These are phyloP conservation scores for Carnegiea gigantea DNA, from an alignment of 179 eudicot species.

Conservation along the genomic window DNA sequence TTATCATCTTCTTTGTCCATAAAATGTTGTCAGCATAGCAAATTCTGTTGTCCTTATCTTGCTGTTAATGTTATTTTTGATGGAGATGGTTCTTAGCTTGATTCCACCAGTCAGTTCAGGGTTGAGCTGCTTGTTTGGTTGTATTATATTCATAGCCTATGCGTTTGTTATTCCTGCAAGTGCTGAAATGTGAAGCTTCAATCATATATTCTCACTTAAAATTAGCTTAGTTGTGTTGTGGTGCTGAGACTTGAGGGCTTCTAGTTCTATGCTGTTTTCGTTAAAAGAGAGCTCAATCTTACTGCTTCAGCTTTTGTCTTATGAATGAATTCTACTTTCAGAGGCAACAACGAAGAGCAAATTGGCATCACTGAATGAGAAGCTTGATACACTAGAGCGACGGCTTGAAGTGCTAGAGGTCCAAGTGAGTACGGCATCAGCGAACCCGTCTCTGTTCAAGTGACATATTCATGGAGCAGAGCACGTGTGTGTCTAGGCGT, in stretches of 20 bases:
- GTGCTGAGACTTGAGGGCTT: neutral
- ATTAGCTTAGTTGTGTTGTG: neutral
- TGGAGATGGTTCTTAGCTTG: neutral
- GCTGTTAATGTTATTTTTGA: neutral
- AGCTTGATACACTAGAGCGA: constrained; percentile 90
- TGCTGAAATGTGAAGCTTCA: neutral
- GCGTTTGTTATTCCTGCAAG: neutral
- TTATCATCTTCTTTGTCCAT: neutral
- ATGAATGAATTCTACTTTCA: constrained; percentile 28
- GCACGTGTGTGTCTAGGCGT: neutral
- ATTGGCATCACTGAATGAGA: constrained; percentile 80
- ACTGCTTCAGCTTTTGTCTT: constrained; percentile 3
- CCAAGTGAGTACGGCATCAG: constrained; percentile 86
- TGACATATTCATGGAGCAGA: constrained; percentile 24
- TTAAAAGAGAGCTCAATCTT: constrained; percentile 5
- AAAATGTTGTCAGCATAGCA: neutral
- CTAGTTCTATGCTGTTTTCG: neutral
- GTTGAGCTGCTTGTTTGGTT: neutral
- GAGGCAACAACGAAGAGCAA: constrained; percentile 97
- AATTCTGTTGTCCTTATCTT: neutral
- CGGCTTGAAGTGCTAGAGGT: constrained; percentile 92
- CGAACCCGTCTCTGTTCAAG: constrained; percentile 65
- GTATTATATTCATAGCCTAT: neutral
- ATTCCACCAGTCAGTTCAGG: neutral
- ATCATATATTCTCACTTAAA: neutral